Percentiles rank a stretch among this genome's conserved stretches.
These are phyloP conservation scores for Gastrolobium villosum DNA, from an alignment of 306 rosid genomes.

Conservation along the genomic window DNA sequence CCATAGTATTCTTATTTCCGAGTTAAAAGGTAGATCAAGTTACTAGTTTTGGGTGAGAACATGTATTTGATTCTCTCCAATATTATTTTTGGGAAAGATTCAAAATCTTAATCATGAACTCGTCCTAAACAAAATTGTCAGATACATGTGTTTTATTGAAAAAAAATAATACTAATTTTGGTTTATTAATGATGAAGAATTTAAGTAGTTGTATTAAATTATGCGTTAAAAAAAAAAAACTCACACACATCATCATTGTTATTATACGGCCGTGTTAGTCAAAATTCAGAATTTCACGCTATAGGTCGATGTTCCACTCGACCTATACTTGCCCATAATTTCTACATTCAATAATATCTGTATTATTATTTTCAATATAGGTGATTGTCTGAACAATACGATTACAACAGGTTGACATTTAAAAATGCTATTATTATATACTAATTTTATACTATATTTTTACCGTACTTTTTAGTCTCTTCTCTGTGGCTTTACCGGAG, in stretches of 20 bases:
- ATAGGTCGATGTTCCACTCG: slow-evolving; percentile 34
- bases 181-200: too few relatives aligned
- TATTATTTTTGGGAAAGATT: too few relatives aligned
- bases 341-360: not conserved
- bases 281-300: slow-evolving; percentile 42
- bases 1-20: too few relatives aligned
- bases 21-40: too few relatives aligned
- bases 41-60: too few relatives aligned
- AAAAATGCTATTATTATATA: not conserved
- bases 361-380: not conserved
- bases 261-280: not conserved
- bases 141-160: too few relatives aligned
- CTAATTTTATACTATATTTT: not conserved
- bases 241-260: not conserved
- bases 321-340: slow-evolving; percentile 17
- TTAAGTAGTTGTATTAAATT: too few relatives aligned
- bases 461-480: not conserved
- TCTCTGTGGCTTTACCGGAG: not conserved
- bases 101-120: too few relatives aligned
- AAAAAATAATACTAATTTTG: too few relatives aligned
- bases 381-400: not conserved
- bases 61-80: too few relatives aligned
- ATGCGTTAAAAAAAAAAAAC: too few relatives aligned
- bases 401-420: slow-evolving; percentile 29
- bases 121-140: too few relatives aligned